Base-by-base conservation (phyloP, 1,284 basidiomycete genomes). In the Heterobasidion irregulare region DNA sequence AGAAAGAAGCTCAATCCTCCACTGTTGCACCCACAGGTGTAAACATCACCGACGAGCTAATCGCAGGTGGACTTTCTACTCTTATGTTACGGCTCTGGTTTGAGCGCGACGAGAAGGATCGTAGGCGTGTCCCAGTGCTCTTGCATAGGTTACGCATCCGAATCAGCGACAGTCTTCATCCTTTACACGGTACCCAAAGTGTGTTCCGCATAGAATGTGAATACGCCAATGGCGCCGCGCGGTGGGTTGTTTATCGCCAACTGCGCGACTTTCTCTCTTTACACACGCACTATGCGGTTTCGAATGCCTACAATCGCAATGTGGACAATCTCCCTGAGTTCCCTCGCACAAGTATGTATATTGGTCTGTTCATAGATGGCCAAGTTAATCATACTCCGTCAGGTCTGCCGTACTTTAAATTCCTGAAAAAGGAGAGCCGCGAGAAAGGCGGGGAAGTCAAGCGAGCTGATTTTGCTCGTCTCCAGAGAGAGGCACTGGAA, bases 191-290 rank as follows among this genome's bases (percentile, higher is more conserved):
- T 35, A 76, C 83, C 53, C 92, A 90, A 64, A 83, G 90, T 5
- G 84, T 94, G 2, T 97, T 95, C 69, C 83, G 93, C 16, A 94
- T 97, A 62, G 94, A 97, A 70, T 96, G 95, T 70, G 92, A 97
- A 71, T 98, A 99, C 66, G 96, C 93, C 1, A 94, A 97, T 61
- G 92, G 93, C n/a, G 86, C 87, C 3, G 86, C 89, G 56, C 86
- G 92, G 68, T 99, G 97, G 96, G 94, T 98, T 35, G 83, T 99
- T 48, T 98, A 99, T 71, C 86, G 96, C 54, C 90, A 96, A 70
- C 77, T 98, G 53, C 84, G 92, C 58, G 96, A 99, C 69, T 98
- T 99, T 66, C 63, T 98, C 53, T 89, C 87, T 35, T 72, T 99
- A 16, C 96, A 99, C 66, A 82, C 89, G 0, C 94, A 98, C 68